Evolutionary conservation across 73 alveolate species (phyloP).

Genomic region (Urostyla sp.): DNA sequence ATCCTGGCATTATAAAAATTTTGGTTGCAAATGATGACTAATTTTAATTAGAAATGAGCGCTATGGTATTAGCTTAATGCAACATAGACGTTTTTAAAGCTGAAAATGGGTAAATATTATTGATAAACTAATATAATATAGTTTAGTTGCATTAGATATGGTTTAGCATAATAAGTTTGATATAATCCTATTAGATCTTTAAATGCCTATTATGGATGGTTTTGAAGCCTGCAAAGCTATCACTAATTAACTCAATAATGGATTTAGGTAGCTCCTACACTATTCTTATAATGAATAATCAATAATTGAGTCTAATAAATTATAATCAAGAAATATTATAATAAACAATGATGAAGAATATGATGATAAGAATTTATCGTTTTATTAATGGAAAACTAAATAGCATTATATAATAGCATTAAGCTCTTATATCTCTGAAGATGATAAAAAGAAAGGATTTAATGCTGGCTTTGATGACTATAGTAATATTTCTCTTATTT

Average conservation of each 20-base stretch:
- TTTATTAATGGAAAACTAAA: background rate
- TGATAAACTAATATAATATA: background rate
- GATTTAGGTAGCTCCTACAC: too few species aligned
- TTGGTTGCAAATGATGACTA: conserved; percentile 25
- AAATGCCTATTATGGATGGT: conserved; percentile 41
- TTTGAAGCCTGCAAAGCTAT: conserved; percentile 24
- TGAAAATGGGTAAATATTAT: conserved; percentile 32
- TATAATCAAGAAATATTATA: background rate
- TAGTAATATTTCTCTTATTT: background rate
- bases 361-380: too few species aligned
- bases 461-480: conserved; percentile 33
- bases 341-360: too few species aligned
- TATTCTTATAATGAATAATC: background rate
- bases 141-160: conserved; percentile 25
- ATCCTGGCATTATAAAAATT: background rate
- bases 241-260: too few species aligned
- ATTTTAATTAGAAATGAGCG: conserved; percentile 1
- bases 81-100: conserved; percentile 11
- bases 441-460: background rate
- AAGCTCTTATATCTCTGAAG: background rate
- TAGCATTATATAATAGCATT: background rate
- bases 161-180: background rate
- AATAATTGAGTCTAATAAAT: background rate
- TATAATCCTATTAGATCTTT: conserved; percentile 11
- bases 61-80: background rate